Percentiles rank a stretch among this genome's conserved stretches.
These are phyloP conservation scores for Areca catechu DNA, from an alignment of 176 grass and related monocot genomes.

Conservation along the genomic window DNA sequence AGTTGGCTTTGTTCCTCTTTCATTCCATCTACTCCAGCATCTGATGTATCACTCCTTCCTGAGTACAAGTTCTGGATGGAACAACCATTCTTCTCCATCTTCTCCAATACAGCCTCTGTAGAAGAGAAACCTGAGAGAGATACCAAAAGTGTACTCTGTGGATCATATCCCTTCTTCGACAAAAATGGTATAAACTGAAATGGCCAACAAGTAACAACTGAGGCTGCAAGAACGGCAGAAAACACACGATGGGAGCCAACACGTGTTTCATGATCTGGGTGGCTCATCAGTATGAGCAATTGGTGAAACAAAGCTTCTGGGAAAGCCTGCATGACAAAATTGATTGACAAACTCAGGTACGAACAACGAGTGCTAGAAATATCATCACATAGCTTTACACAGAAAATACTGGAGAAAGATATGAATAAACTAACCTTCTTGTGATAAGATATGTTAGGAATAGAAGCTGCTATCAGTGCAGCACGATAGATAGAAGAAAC, in stretches of 20 bases:
- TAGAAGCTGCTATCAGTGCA: conserved; percentile 57
- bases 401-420: background rate
- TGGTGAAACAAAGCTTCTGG: conserved; percentile 96
- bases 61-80: conserved; percentile 21
- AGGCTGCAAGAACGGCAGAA: conserved; percentile 51
- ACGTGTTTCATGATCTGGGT: conserved; percentile 76
- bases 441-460: conserved; percentile 77
- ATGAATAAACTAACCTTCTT: conserved; percentile 56
- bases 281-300: conserved; percentile 77
- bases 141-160: conserved; percentile 41
- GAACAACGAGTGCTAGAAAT: too few relatives aligned
- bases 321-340: conserved; percentile 37
- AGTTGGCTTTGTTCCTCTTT: conserved; percentile 23
- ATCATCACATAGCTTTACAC: background rate
- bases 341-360: too few relatives aligned
- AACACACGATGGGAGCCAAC: conserved; percentile 83
- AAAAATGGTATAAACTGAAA: conserved; percentile 49
- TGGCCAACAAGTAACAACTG: conserved; percentile 58
- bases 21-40: conserved; percentile 18
- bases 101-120: conserved; percentile 32
- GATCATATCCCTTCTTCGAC: conserved; percentile 42
- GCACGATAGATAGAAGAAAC: conserved; percentile 83
- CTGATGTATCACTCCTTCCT: conserved; percentile 24
- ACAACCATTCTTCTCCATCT: conserved; percentile 15
- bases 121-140: conserved; percentile 65